A percentile compares a stretch with the other conserved stretches of the same genome.
phyloP scores from a whole-genome alignment of 2,329 filamentous ascomycete genomes.

The Dothideomycetes sp. region DNA sequence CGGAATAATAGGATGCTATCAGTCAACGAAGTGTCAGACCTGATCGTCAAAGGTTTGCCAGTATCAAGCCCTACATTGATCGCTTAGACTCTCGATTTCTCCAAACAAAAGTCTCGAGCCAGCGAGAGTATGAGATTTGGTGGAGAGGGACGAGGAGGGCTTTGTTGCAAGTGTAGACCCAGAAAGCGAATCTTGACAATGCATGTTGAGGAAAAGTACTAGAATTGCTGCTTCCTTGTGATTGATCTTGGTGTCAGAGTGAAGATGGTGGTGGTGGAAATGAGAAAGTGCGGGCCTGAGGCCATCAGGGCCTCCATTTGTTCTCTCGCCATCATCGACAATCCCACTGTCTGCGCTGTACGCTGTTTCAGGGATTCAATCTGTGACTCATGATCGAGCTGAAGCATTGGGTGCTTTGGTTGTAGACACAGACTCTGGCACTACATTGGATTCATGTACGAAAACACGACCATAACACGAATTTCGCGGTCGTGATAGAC shows the following conservation, averaged over 20 bases:
- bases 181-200: not conserved
- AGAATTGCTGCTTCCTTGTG: too few relatives aligned
- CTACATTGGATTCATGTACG: not conserved
- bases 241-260: not conserved
- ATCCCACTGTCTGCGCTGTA: too few relatives aligned
- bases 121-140: slow-evolving; percentile 20
- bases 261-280: not conserved
- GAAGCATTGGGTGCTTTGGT: too few relatives aligned
- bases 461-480: not conserved
- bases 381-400: not conserved
- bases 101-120: slow-evolving; percentile 34
- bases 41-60: slow-evolving; percentile 5
- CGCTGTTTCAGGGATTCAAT: too few relatives aligned
- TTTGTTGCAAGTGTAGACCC: slow-evolving; percentile 18
- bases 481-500: not conserved
- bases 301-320: too few relatives aligned
- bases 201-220: not conserved
- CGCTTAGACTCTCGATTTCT: slow-evolving; percentile 35
- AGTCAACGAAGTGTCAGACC: slow-evolving; percentile 21
- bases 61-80: slow-evolving; percentile 20
- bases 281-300: too few relatives aligned
- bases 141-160: slow-evolving; percentile 22
- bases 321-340: too few relatives aligned
- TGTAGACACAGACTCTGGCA: not conserved
- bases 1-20: slow-evolving; percentile 32